These are phyloP conservation scores for Lentinula aciculospora DNA, from an alignment of 768 basidiomycete species.

Conservation along the genomic window DNA sequence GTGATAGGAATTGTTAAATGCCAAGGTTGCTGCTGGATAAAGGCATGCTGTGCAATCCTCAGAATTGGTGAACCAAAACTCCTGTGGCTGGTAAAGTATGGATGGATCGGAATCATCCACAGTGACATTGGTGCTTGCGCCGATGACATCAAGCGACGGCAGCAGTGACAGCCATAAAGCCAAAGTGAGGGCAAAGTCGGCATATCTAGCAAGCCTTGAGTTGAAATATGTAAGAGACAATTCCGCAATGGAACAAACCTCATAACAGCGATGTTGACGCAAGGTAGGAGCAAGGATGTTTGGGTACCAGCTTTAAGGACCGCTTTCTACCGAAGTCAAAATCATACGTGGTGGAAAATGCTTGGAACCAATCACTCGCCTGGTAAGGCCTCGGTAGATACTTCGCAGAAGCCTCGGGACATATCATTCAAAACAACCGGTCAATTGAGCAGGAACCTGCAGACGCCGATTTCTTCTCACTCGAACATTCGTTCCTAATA, in stretches of 20 bases:
- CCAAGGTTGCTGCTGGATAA: conserved; percentile 17
- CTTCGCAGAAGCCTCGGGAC: conserved; percentile 27
- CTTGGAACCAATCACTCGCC: conserved; percentile 18
- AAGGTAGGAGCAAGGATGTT: neutral
- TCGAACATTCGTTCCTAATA: neutral
- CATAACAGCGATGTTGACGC: neutral
- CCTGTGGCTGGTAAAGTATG: conserved; percentile 30
- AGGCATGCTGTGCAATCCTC: conserved; percentile 23
- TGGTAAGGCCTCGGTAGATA: conserved; percentile 17
- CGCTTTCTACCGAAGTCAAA: neutral
- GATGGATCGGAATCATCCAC: conserved; percentile 32
- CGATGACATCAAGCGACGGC: neutral
- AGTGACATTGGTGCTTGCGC: conserved; percentile 22
- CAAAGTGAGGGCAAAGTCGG: neutral
- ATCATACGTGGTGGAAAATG: conserved; percentile 10
- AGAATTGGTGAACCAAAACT: conserved; percentile 28
- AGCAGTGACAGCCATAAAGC: neutral
- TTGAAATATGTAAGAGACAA: neutral
- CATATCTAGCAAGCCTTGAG: neutral
- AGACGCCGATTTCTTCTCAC: neutral
- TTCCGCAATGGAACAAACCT: neutral
- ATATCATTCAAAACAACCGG: neutral
- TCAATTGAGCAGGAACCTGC: neutral
- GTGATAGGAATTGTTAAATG: conserved; percentile 27
- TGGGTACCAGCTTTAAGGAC: neutral